phyloP scores from a whole-genome alignment of 345 rosid genomes.

The Eucalyptus dawsonii region DNA sequence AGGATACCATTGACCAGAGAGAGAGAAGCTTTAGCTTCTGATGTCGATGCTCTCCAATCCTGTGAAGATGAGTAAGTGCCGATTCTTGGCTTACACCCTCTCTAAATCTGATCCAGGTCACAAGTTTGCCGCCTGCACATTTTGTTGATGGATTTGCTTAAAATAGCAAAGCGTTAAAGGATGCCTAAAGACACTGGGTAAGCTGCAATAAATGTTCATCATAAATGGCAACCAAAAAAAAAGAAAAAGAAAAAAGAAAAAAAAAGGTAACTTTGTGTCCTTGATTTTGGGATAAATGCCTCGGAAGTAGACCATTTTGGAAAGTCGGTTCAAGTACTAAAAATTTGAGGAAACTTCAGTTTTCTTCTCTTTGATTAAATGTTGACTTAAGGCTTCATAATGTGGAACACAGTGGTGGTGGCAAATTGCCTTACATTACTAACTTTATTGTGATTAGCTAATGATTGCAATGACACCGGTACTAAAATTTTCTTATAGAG shows the following conservation, averaged over 20 bases:
- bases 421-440: not conserved
- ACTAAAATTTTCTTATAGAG: not conserved
- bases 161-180: not conserved
- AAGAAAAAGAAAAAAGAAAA: no score
- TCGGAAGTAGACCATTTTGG: not conserved
- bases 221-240: not conserved
- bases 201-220: not conserved
- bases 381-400: not conserved
- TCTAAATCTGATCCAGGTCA: not conserved
- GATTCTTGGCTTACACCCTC: not conserved
- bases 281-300: not conserved
- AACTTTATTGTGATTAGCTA: not conserved
- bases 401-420: not conserved
- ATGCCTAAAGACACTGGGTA: not conserved
- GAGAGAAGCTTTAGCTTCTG: slow-evolving; percentile 84
- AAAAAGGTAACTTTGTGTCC: not conserved
- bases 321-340: not conserved
- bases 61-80: slow-evolving; percentile 73
- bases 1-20: slow-evolving; percentile 93
- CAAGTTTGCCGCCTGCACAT: not conserved
- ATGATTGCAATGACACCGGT: not conserved
- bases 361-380: not conserved
- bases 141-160: not conserved
- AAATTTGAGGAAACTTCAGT: not conserved
- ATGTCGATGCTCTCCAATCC: slow-evolving; percentile 73